Percentiles rank a stretch among this genome's conserved stretches.
Conservation (phyloP, 768 basidiomycete species). For the Polyporus arcularius region DNA sequence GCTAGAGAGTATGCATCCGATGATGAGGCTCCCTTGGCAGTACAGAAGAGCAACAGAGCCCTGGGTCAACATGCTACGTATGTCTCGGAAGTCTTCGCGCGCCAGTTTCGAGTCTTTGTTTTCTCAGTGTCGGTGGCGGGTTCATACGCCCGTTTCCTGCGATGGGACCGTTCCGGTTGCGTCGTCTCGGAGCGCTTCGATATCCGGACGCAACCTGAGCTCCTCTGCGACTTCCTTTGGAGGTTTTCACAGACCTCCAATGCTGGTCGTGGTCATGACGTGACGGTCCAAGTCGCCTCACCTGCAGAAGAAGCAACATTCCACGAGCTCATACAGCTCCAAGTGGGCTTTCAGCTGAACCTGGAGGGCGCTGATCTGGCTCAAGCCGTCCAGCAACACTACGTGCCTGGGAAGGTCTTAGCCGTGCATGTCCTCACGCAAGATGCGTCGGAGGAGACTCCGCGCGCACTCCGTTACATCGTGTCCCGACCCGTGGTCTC, state of each 20-base stretch:
- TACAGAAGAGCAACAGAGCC: not conserved
- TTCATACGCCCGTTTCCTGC: conserved; percentile 30
- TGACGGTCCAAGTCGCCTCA: conserved; percentile 1
- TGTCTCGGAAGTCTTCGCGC: conserved; percentile 8
- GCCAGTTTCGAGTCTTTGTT: conserved; percentile 31
- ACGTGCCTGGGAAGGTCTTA: not conserved
- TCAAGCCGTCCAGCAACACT: conserved; percentile 3
- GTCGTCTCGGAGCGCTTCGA: conserved; percentile 33
- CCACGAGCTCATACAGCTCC: not conserved
- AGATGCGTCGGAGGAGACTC: not conserved
- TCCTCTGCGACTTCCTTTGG: conserved; percentile 33
- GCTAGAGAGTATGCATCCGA: no score
- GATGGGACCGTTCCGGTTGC: conserved; percentile 35
- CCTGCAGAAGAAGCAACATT: conserved; percentile 1
- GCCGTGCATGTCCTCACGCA: not conserved
- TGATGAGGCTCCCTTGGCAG: no score
- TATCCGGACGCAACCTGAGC: conserved; percentile 17
- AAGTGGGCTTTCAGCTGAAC: not conserved
- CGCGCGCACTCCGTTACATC: not conserved
- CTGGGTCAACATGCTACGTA: not conserved
- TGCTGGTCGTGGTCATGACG: conserved; percentile 28
- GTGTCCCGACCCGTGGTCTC: conserved; percentile 7
- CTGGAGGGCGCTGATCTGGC: not conserved
- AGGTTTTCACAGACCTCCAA: conserved; percentile 23
- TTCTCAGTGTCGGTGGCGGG: conserved; percentile 33